phyloP scores from a whole-genome alignment of 805 yeast species.

The Cyberlindnera subsufficiens region DNA sequence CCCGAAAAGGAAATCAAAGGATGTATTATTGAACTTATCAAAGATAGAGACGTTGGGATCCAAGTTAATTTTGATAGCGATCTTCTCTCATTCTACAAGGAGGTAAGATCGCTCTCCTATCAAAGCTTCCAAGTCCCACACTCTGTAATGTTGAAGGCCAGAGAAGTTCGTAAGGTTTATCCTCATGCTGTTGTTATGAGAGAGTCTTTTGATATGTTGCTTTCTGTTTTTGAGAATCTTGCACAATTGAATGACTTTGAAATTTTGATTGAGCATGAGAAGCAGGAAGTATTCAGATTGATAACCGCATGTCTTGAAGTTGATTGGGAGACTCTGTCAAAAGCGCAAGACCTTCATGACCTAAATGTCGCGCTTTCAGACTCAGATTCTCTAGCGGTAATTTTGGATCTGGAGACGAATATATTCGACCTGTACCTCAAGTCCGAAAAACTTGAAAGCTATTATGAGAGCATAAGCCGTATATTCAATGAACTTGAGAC shows the following conservation, averaged over 20 bases:
- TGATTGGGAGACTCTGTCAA: slow-evolving; percentile 49
- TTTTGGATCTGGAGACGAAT: slow-evolving; percentile 25
- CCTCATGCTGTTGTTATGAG: slow-evolving; percentile 51
- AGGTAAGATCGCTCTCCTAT: slow-evolving; percentile 43
- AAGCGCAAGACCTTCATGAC: slow-evolving; percentile 41
- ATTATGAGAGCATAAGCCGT: slow-evolving; percentile 22
- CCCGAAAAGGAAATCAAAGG: slow-evolving; percentile 24
- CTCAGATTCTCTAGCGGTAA: slow-evolving; percentile 27
- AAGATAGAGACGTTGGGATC: slow-evolving; percentile 26
- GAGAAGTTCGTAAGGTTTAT: slow-evolving; percentile 43
- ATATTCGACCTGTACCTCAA: slow-evolving; percentile 27
- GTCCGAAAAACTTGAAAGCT: slow-evolving; percentile 23
- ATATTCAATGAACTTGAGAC: slow-evolving; percentile 20
- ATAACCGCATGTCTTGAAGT: slow-evolving; percentile 32
- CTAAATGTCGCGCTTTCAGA: slow-evolving; percentile 25
- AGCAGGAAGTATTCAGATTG: slow-evolving; percentile 25
- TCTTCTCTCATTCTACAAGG: slow-evolving; percentile 40
- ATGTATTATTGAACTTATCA: slow-evolving; percentile 33
- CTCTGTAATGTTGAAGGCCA: slow-evolving; percentile 38
- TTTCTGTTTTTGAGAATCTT: slow-evolving; percentile 24
- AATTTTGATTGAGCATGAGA: slow-evolving; percentile 33
- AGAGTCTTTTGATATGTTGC: slow-evolving; percentile 44
- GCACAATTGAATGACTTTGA: slow-evolving; percentile 35
- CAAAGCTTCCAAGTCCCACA: slow-evolving; percentile 57
- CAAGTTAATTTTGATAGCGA: slow-evolving; percentile 47